A percentile compares a stretch with the other conserved stretches of the same genome.
Conservation (phyloP, 176 grass and related monocot species). For the Cymbopogon citratus region DNA sequence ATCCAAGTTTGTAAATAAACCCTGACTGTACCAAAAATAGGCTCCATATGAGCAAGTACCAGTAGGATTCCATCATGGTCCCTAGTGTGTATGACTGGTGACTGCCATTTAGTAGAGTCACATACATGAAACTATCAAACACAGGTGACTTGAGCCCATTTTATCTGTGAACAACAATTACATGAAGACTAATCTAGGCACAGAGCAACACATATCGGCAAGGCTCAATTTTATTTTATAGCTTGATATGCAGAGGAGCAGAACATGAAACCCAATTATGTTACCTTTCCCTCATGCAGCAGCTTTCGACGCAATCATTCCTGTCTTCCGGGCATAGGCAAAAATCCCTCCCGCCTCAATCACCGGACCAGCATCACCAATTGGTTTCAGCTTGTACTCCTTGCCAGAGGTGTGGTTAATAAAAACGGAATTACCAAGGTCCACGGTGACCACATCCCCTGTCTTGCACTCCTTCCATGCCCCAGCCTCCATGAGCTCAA, state of each 20-base stretch:
- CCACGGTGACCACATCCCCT: constrained; percentile 74
- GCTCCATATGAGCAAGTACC: neutral
- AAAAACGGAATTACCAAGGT: constrained; percentile 53
- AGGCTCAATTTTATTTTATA: neutral
- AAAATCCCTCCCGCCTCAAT: constrained; percentile 93
- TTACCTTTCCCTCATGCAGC: constrained; percentile 42
- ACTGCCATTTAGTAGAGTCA: neutral
- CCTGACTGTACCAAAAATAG: neutral
- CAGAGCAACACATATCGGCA: neutral
- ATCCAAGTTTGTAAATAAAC: neutral
- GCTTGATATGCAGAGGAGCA: neutral
- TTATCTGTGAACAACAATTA: neutral
- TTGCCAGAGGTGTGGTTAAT: constrained; percentile 88
- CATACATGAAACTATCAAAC: neutral
- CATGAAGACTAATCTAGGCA: neutral
- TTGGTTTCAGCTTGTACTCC: constrained; percentile 84
- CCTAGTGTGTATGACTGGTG: neutral
- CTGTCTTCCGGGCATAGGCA: constrained; percentile 83
- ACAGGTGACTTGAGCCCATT: neutral
- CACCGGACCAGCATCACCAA: constrained; percentile 92
- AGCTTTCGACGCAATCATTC: constrained; percentile 70
- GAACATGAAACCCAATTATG: neutral
- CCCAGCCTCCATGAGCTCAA: constrained; percentile 54
- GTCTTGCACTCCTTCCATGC: constrained; percentile 69
- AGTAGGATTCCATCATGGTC: too few species aligned